Evolutionary conservation across 257 asterid species (phyloP).

Genomic region (Solanum phureja): DNA sequence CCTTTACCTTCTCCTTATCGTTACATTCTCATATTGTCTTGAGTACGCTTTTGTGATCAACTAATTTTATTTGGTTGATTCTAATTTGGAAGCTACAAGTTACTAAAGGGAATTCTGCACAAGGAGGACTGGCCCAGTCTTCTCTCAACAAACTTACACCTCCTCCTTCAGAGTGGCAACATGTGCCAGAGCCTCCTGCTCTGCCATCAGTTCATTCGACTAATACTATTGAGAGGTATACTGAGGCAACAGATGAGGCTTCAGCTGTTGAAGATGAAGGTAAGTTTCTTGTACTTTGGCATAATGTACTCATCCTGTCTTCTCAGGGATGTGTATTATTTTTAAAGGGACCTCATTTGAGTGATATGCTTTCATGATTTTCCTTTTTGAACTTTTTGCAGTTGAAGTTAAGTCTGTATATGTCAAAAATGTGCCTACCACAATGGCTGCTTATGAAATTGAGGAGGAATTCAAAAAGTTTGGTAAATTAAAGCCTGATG

Average conservation of each 20-base stretch:
- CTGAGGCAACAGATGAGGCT: conserved; percentile 54
- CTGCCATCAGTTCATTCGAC: conserved; percentile 41
- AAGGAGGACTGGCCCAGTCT: conserved; percentile 28
- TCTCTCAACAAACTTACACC: conserved; percentile 31
- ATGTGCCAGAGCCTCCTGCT: conserved; percentile 37
- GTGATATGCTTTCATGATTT: neutral
- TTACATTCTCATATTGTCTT: neutral
- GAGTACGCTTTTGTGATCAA: neutral
- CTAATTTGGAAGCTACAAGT: conserved; percentile 38
- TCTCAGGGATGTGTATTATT: neutral
- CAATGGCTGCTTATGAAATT: conserved; percentile 79
- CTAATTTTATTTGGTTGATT: conserved; percentile 1
- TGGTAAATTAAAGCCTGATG: conserved; percentile 76
- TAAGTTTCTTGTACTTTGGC: conserved; percentile 11
- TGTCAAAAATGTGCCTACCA: conserved; percentile 87
- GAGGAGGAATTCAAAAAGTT: conserved; percentile 92
- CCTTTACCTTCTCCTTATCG: conserved; percentile 2
- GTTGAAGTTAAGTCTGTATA: conserved; percentile 91
- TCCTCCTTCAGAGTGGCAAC: conserved; percentile 52
- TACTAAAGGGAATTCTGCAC: conserved; percentile 57
- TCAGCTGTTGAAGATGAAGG: conserved; percentile 73
- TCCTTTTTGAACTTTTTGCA: conserved; percentile 12
- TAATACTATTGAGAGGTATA: conserved; percentile 41
- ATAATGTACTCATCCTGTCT: neutral
- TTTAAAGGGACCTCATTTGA: neutral